A percentile compares a stretch with the other conserved stretches of the same genome.
Evolutionary conservation across 176 grass and related monocot genomes (phyloP).

Genomic region (Triticum timopheevii): DNA sequence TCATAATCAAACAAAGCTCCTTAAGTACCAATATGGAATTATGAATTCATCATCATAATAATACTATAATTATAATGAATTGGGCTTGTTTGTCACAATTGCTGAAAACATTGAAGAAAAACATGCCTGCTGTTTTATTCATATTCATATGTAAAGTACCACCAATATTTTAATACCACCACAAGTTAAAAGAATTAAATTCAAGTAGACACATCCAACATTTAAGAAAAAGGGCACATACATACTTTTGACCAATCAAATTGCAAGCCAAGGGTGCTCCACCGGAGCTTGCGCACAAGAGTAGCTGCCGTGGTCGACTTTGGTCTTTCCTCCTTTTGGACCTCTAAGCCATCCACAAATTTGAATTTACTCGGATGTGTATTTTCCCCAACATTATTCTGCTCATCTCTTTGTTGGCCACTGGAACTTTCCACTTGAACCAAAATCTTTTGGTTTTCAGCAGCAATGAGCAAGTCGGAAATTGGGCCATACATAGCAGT

Average conservation of each 20-base stretch:
- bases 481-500: constrained; percentile 72
- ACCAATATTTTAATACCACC: neutral
- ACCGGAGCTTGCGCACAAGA: constrained; percentile 80
- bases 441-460: constrained; percentile 54
- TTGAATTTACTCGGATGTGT: constrained; percentile 15
- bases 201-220: neutral
- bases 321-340: neutral
- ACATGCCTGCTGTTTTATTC: neutral
- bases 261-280: constrained; percentile 89
- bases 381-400: constrained; percentile 12
- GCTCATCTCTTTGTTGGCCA: constrained; percentile 9
- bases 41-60: constrained; percentile 1
- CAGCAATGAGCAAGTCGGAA: constrained; percentile 60
- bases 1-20: neutral
- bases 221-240: neutral
- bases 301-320: constrained; percentile 48
- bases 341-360: constrained; percentile 36
- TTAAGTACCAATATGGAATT: neutral
- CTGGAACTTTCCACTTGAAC: constrained; percentile 42
- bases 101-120: neutral
- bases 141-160: neutral
- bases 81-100: neutral
- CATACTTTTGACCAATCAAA: constrained; percentile 94
- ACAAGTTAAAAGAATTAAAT: neutral
- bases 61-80: neutral